phyloP scores from a whole-genome alignment of 352 stramenopile genomes.

The Phytophthora idaei region DNA sequence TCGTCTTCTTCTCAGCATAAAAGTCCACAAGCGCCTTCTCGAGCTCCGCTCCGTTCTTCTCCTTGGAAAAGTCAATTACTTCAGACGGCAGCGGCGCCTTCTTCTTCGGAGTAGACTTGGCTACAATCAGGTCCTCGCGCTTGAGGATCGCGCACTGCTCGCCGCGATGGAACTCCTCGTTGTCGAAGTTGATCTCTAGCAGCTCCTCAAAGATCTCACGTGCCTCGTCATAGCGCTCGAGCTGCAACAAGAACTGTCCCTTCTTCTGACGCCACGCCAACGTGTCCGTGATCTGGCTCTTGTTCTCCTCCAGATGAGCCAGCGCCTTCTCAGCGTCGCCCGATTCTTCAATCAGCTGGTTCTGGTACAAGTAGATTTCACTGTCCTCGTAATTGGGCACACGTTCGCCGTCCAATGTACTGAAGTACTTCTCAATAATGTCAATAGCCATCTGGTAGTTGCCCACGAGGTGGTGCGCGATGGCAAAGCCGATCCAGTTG shows the following conservation, averaged over 20 bases:
- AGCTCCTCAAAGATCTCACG: conserved; percentile 70
- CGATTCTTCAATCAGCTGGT: conserved; percentile 92
- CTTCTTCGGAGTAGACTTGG: conserved; percentile 41
- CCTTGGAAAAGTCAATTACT: conserved; percentile 55
- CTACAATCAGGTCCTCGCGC: conserved; percentile 54
- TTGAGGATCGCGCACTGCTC: conserved; percentile 83
- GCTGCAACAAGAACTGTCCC: conserved; percentile 68
- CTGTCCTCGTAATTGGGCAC: conserved; percentile 93
- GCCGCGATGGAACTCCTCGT: conserved; percentile 89
- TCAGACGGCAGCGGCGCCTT: conserved; percentile 44
- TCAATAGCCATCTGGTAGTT: conserved; percentile 93
- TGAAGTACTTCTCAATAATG: conserved; percentile 97
- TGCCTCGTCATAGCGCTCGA: conserved; percentile 73
- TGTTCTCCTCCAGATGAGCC: conserved; percentile 83
- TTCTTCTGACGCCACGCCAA: conserved; percentile 81
- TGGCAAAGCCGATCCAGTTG: conserved; percentile 98
- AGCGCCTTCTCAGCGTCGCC: conserved; percentile 87
- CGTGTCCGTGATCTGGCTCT: conserved; percentile 77
- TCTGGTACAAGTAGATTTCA: conserved; percentile 97
- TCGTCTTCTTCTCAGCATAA: conserved; percentile 54
- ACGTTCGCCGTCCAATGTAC: conserved; percentile 77
- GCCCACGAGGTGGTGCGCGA: conserved; percentile 95
- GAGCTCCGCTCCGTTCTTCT: conserved; percentile 49
- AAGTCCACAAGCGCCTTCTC: conserved; percentile 56
- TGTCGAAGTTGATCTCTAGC: conserved; percentile 90